Evolutionary conservation across 1,284 basidiomycete genomes (phyloP).

Genomic region (Ustilago sp.): DNA sequence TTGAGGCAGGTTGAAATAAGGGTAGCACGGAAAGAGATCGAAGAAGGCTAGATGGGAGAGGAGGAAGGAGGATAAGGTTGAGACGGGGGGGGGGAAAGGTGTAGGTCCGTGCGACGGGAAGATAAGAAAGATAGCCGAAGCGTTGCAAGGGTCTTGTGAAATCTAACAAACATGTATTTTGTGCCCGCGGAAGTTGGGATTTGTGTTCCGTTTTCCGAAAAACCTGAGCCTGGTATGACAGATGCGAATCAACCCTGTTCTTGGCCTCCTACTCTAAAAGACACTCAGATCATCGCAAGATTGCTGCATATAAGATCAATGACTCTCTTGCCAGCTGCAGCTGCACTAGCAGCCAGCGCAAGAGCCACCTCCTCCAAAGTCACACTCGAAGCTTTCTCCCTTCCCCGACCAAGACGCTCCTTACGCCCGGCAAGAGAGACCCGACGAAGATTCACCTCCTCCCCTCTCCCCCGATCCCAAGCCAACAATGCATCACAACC

Average conservation of each 20-base stretch:
- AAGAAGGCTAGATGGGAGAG: neutral
- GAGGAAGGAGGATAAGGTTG: neutral
- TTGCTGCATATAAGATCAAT: neutral
- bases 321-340: neutral
- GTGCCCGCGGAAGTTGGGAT: neutral
- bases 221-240: too few relatives aligned
- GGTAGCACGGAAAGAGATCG: neutral
- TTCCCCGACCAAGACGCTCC: neutral
- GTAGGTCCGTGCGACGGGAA: neutral
- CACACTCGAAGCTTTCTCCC: conserved; percentile 21
- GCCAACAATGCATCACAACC: neutral
- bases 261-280: too few relatives aligned
- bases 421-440: neutral
- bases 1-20: neutral
- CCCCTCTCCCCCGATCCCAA: neutral
- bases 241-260: too few relatives aligned
- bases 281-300: too few relatives aligned
- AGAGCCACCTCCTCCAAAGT: conserved; percentile 29
- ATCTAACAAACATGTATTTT: neutral
- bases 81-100: neutral
- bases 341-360: conserved; percentile 10
- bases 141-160: neutral
- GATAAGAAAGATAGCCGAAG: conserved; percentile 1
- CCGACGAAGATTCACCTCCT: neutral
- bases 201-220: neutral